phyloP scores from a whole-genome alignment of 208 protist species.

The Borovskyia barvae region DNA sequence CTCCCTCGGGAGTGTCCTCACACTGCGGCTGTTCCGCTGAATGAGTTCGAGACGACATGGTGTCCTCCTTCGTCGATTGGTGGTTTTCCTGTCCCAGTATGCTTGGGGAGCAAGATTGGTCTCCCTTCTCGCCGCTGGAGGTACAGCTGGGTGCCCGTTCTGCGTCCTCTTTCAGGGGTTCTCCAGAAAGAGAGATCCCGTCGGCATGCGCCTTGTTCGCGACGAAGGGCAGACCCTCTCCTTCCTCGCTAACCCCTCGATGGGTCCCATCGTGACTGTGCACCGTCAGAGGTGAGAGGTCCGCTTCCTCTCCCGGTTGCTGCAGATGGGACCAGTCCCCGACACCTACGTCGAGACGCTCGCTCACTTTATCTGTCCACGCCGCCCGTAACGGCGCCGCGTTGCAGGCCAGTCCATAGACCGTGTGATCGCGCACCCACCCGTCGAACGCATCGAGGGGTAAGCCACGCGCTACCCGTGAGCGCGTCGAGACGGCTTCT shows the following conservation, averaged over 20 bases:
- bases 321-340: too few species aligned
- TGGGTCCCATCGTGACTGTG: too few species aligned
- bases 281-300: too few species aligned
- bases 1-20: not conserved
- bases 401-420: constrained; percentile 24
- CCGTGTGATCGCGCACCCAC: constrained; percentile 45
- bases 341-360: too few species aligned
- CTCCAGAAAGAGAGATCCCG: too few species aligned
- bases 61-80: not conserved
- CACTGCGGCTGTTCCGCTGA: not conserved
- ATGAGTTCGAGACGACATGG: not conserved
- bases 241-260: too few species aligned
- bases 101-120: too few species aligned
- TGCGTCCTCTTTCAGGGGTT: too few species aligned
- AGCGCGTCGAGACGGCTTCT: constrained; percentile 10
- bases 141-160: too few species aligned
- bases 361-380: constrained; percentile 30
- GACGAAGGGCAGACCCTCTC: too few species aligned
- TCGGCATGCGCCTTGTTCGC: too few species aligned
- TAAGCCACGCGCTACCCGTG: constrained; percentile 16
- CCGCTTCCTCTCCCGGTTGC: not conserved
- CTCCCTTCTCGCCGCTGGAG: too few species aligned
- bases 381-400: constrained; percentile 16
- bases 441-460: constrained; percentile 29
- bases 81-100: not conserved